Evolutionary conservation across 176 grass and related monocot genomes (phyloP).

Genomic region (Sorghum bicolor): Sorghum_bicolor_NCBIv3 NC_012872.2:7777001-7777500

Average conservation of each 20-base stretch:
- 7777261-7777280: background rate
- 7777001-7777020: no score
- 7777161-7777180: background rate
- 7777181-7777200: constrained; percentile 16
- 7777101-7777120: background rate
- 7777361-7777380: no score
- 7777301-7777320: no score
- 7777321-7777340: no score
- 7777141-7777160: background rate
- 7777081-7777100: background rate
- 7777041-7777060: background rate
- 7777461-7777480: no score
- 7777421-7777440: no score
- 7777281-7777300: background rate
- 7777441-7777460: no score
- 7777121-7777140: background rate
- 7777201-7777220: constrained; percentile 39
- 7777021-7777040: constrained; percentile 24
- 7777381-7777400: no score
- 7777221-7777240: constrained; percentile 58
- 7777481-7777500: no score
- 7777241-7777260: background rate
- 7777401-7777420: no score
- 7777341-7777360: no score
- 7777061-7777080: background rate